Base-by-base conservation (phyloP, 352 stramenopile species). In the Thraustochytrium striatum region DNA sequence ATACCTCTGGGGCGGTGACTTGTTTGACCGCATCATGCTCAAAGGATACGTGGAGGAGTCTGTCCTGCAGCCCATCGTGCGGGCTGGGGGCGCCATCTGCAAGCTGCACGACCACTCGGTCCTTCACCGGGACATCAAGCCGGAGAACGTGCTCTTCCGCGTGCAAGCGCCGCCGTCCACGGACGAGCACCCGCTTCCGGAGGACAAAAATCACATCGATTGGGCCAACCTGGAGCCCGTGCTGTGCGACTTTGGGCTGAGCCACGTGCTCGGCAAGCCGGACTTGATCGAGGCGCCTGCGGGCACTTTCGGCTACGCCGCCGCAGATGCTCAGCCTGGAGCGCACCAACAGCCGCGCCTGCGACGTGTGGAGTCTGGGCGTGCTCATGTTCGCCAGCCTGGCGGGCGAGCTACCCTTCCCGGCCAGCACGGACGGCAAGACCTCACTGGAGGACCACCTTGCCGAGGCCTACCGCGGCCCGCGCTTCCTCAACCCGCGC, bases 231-330 rank as follows among this genome's bases (percentile, higher is more conserved):
- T 75, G 13, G 65, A 65, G 25, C 65, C 65, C 8, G 65, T 75
- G 21, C 65, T 75, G 11, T 75, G 65, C 36, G 65, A 75, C 41
- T 75, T 75, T 70, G 65, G 65, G 1, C 65, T 75, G 19, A 70
- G 41, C 25, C 21, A 72, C 36, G n/a, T 75, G n/a, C 7, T 35
- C 5, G 65, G 65, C 39, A 21, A 16, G 39, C 33, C 32, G 0
- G 65, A 75, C 25, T 43, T 58, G 41, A 75, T 75, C 39, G 65
- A 75, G 32, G 30, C 65, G 13, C 65, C 65, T 8, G 70, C 58
- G 25, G 70, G 70, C 11, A 80, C 70, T 0, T 80, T 80, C 43
- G 70, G 70, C 28, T 80, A 80, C 30, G 70, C 70, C 70, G 33
- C 70, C 70, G n/a, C 55, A 80, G 58, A 47, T 81, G 21, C 65